Evolutionary conservation across 164 flowering plant genomes (phyloP).

Genomic region (Magnolia kwangsiensis): DNA sequence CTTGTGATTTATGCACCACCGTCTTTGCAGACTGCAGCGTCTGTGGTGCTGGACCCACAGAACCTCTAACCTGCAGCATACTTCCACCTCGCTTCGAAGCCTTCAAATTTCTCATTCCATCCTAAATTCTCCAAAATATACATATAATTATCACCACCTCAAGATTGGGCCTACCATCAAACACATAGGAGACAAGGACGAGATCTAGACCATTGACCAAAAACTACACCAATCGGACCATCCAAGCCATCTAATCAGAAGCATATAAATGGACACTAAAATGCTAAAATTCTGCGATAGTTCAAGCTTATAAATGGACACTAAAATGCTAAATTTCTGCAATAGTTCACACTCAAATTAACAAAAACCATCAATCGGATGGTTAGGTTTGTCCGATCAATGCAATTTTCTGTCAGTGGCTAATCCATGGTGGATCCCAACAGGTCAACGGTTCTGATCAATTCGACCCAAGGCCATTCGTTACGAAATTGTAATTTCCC

Average conservation of each 20-base stretch:
- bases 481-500: neutral
- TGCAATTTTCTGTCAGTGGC: neutral
- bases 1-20: slow-evolving; percentile 27
- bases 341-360: no score
- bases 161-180: neutral
- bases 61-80: slow-evolving; percentile 30
- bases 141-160: neutral
- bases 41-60: slow-evolving; percentile 34
- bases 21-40: slow-evolving; percentile 24
- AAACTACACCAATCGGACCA: neutral
- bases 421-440: neutral
- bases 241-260: neutral
- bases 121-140: slow-evolving; percentile 1
- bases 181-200: neutral
- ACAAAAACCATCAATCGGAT: no score
- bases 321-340: neutral
- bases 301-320: neutral
- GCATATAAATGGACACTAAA: neutral
- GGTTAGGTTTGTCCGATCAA: neutral
- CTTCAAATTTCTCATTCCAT: neutral
- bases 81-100: slow-evolving; percentile 12
- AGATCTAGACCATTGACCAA: neutral
- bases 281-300: neutral
- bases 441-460: neutral
- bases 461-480: neutral